Evolutionary conservation across 768 basidiomycete genomes (phyloP), one percentile per base, ranked within the genome.

Genomic region (Neoboletus brunneissimus): DNA sequence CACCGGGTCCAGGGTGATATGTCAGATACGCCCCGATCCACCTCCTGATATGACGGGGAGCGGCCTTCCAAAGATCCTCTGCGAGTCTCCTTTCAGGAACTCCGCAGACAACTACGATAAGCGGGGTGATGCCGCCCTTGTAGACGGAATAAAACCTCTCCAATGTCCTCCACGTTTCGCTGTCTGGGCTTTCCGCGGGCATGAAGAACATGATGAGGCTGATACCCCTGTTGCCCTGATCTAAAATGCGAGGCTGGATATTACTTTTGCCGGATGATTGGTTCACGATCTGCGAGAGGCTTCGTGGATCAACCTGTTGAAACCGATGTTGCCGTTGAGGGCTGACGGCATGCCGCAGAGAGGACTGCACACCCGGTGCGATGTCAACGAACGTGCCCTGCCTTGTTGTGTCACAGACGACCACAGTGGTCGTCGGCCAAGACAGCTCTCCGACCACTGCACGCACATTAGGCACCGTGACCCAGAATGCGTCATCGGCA

Each of bases 361-460:
- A 53, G 23, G 53, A 54, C 44, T 57, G 56, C 37, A 61, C 44
- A 5, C 49, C 42, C 2, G 53, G 45, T 23, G 46, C 62, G 25
- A 67, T 53, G 20, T 41, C 29, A 12, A 9, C 10, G 34, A 66
- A 64, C 5, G 23, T 23, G 29, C 38, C 53, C 1, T 53, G 38
- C 29, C 40, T 15, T 31, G 67, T 58, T 22, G 48, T 32, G 42
- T 66, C 64, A 20, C 60, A 67, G 31, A 64, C 50, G 27, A 58
- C 57, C 18, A 66, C 55, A 1, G 63, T 64, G 40, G 63, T 64
- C 34, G 57, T 62, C 18, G 65, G 58, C 61, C 62, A 61, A 40
- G 55, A 55, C 32, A 60, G 57, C 38, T 59, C 57, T 16, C 53
- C 61, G 22, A 67, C 42, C 11, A 65, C 54, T 2, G 61, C 55